These are phyloP conservation scores for Chlorella variabilis DNA, from an alignment of 163 green algal species.

Conservation along the genomic window DNA sequence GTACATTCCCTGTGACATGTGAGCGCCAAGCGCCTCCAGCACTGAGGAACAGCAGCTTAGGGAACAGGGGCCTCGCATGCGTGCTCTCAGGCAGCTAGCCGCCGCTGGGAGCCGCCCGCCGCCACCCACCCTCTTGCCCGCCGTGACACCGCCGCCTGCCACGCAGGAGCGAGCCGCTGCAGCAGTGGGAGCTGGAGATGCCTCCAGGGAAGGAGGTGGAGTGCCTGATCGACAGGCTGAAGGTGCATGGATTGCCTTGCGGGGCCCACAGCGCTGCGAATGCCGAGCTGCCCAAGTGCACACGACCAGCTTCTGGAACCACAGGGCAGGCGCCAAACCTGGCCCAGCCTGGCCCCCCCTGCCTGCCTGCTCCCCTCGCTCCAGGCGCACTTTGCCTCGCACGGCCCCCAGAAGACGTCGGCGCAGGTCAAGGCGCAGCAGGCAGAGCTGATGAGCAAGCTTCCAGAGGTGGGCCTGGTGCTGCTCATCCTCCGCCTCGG, in stretches of 20 bases:
- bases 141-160: background rate
- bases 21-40: background rate
- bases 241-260: slow-evolving; percentile 44
- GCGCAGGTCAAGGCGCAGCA: slow-evolving; percentile 46
- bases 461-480: slow-evolving; percentile 43
- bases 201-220: slow-evolving; percentile 62
- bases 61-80: background rate
- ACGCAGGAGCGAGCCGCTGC: slow-evolving; percentile 62
- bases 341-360: too few relatives aligned
- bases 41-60: too few relatives aligned
- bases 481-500: background rate
- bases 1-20: slow-evolving; percentile 70
- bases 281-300: background rate
- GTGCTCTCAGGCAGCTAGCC: background rate
- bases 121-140: background rate
- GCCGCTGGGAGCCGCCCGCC: background rate
- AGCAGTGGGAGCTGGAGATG: slow-evolving; percentile 59
- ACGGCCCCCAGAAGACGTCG: slow-evolving; percentile 46
- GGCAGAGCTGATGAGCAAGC: slow-evolving; percentile 50
- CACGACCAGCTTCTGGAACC: background rate
- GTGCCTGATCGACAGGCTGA: slow-evolving; percentile 68
- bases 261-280: background rate
- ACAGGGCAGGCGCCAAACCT: too few relatives aligned
- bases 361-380: background rate
- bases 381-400: slow-evolving; percentile 54